Percentiles rank a stretch among this genome's conserved stretches.
These are phyloP conservation scores for Boletus barrowsii DNA, from an alignment of 768 basidiomycete species.

Conservation along the genomic window DNA sequence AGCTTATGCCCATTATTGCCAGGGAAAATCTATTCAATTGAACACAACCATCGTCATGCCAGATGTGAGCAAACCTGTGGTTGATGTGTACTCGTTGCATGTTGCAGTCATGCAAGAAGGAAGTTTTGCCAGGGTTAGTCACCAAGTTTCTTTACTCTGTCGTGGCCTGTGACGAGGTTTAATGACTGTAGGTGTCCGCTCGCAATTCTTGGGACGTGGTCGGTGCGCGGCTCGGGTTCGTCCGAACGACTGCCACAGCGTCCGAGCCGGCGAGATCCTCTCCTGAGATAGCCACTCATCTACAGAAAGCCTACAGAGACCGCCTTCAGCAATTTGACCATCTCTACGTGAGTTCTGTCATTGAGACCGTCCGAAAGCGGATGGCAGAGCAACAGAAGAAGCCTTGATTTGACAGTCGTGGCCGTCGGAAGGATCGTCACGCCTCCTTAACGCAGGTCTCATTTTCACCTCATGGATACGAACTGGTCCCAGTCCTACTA, in stretches of 20 bases:
- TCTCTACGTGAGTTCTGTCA: conserved; percentile 31
- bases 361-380: conserved; percentile 32
- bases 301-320: conserved; percentile 28
- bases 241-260: conserved; percentile 20
- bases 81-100: conserved; percentile 31
- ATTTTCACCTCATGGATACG: conserved; percentile 7
- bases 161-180: not conserved
- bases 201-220: conserved; percentile 29
- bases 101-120: conserved; percentile 33
- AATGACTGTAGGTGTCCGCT: conserved; percentile 17
- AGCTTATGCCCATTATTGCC: conserved; percentile 28
- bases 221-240: conserved; percentile 26
- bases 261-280: conserved; percentile 24
- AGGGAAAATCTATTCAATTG: conserved; percentile 23
- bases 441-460: not conserved
- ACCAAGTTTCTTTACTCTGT: not conserved
- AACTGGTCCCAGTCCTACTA: conserved; percentile 6
- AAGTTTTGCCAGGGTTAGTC: conserved; percentile 27
- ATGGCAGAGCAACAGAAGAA: conserved; percentile 32
- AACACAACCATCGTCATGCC: conserved; percentile 31
- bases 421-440: conserved; percentile 8
- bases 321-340: conserved; percentile 33
- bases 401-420: conserved; percentile 15
- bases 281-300: conserved; percentile 23
- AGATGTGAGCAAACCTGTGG: conserved; percentile 21